phyloP scores from a whole-genome alignment of 176 grass and related monocot species.

The Musa troglodytarum region DNA sequence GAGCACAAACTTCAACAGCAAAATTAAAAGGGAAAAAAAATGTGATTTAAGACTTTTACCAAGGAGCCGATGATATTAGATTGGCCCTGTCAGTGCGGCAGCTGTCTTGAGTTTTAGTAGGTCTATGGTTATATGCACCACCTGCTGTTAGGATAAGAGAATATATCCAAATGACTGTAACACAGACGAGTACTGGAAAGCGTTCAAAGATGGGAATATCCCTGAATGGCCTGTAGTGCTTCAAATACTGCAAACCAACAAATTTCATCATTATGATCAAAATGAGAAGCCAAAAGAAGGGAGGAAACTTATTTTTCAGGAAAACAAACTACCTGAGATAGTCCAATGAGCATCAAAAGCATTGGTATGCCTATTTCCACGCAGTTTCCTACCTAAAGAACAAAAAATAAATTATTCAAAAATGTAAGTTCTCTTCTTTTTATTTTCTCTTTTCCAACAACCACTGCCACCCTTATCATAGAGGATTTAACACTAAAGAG shows the following conservation, averaged over 20 bases:
- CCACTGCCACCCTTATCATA: neutral
- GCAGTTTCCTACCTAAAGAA: slow-evolving; percentile 42
- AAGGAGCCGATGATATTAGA: slow-evolving; percentile 51
- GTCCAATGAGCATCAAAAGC: slow-evolving; percentile 40
- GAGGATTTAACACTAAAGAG: neutral
- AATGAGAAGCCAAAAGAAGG: neutral
- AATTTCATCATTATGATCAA: slow-evolving; percentile 5
- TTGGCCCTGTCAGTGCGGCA: slow-evolving; percentile 45
- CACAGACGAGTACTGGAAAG: slow-evolving; percentile 37
- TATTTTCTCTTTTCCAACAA: neutral
- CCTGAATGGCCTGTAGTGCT: slow-evolving; percentile 44
- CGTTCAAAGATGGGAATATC: slow-evolving; percentile 46
- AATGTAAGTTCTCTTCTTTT: neutral
- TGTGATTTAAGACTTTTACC: slow-evolving; percentile 17
- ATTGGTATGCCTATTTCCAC: slow-evolving; percentile 52
- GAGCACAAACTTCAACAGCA: neutral
- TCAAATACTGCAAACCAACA: slow-evolving; percentile 39
- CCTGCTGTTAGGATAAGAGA: slow-evolving; percentile 39
- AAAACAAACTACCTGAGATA: slow-evolving; percentile 33
- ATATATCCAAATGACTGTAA: slow-evolving; percentile 41
- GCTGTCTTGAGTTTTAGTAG: slow-evolving; percentile 30
- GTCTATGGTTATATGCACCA: slow-evolving; percentile 45
- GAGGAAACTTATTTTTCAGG: neutral
- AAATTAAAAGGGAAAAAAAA: neutral
- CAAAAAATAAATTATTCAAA: neutral